A percentile compares a stretch with the other conserved stretches of the same genome.
These are phyloP conservation scores for Colletotrichum somersetense DNA, from an alignment of 2,329 filamentous ascomycete species.

Conservation along the genomic window DNA sequence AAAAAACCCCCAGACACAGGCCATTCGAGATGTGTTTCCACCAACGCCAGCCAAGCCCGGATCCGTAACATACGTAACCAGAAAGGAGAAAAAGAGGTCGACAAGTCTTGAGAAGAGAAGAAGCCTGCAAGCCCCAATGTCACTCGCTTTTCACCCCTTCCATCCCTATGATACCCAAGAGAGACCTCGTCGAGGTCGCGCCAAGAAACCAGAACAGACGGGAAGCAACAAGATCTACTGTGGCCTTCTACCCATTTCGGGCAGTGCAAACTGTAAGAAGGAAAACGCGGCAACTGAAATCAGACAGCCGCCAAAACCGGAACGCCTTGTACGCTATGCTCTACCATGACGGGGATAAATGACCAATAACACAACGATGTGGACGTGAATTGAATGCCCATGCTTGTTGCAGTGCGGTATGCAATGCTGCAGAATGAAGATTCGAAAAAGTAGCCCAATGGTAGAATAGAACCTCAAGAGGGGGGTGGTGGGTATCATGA, in stretches of 20 bases:
- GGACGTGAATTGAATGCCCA: constrained; percentile 35
- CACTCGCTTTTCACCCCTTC: constrained; percentile 38
- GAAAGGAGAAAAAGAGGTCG: background rate
- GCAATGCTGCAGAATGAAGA: constrained; percentile 35
- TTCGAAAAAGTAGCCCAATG: constrained; percentile 35
- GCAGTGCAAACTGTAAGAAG: constrained; percentile 37
- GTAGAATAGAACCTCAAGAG: constrained; percentile 40
- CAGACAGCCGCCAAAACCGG: constrained; percentile 43
- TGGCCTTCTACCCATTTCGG: constrained; percentile 37
- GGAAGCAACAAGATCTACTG: constrained; percentile 40
- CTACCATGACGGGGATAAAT: constrained; percentile 48
- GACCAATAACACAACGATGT: constrained; percentile 39
- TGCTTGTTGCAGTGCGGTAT: constrained; percentile 37
- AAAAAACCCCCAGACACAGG: constrained; percentile 4
- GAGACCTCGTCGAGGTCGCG: constrained; percentile 30
- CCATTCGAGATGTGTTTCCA: constrained; percentile 22
- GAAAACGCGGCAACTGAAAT: constrained; percentile 42
- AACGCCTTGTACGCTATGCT: constrained; percentile 59
- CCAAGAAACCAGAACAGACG: constrained; percentile 36
- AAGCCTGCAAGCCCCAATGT: constrained; percentile 31
- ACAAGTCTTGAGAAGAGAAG: constrained; percentile 17
- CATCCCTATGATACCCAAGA: constrained; percentile 35
- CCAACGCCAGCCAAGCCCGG: constrained; percentile 36
- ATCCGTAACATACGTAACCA: constrained; percentile 17
- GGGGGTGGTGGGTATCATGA: constrained; percentile 45